phyloP scores from a whole-genome alignment of 257 asterid species.

The Jaltomata sinuosa region DNA sequence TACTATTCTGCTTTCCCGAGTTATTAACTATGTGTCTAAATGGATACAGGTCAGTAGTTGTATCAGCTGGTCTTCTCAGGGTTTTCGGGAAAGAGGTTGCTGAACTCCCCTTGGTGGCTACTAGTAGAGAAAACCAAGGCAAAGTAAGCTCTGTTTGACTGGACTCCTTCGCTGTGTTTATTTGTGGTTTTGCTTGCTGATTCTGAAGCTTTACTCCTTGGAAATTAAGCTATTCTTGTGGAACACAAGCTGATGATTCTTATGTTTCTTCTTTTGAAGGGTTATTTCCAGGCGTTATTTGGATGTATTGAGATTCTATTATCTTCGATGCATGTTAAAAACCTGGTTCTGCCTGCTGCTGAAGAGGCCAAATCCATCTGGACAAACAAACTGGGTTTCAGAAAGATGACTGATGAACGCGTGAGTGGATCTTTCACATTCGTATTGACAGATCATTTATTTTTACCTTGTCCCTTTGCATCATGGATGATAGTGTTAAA shows the following conservation, averaged over 20 bases:
- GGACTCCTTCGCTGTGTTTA: neutral
- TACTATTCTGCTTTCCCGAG: neutral
- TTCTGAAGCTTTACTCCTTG: neutral
- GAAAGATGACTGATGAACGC: constrained; percentile 63
- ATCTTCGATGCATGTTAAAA: constrained; percentile 65
- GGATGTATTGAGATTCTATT: constrained; percentile 73
- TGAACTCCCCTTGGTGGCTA: constrained; percentile 96
- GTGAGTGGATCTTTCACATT: constrained; percentile 34
- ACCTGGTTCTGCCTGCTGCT: constrained; percentile 92
- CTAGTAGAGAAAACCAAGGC: constrained; percentile 79
- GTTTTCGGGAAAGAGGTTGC: constrained; percentile 88
- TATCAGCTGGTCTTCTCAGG: constrained; percentile 95
- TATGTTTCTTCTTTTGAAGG: constrained; percentile 29
- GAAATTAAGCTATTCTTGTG: neutral
- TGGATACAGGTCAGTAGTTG: constrained; percentile 68
- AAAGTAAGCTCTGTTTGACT: constrained; percentile 45
- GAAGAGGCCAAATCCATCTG: constrained; percentile 98
- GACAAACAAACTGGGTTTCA: constrained; percentile 88
- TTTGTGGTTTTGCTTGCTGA: neutral
- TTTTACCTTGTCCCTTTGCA: neutral
- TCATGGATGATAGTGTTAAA: neutral
- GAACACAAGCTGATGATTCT: neutral
- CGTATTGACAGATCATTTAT: neutral
- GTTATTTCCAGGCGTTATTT: constrained; percentile 85
- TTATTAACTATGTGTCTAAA: neutral